Evolutionary conservation across 768 basidiomycete species (phyloP), one percentile per base, ranked within the genome.

Genomic region (Termitomyces sp.): DNA sequence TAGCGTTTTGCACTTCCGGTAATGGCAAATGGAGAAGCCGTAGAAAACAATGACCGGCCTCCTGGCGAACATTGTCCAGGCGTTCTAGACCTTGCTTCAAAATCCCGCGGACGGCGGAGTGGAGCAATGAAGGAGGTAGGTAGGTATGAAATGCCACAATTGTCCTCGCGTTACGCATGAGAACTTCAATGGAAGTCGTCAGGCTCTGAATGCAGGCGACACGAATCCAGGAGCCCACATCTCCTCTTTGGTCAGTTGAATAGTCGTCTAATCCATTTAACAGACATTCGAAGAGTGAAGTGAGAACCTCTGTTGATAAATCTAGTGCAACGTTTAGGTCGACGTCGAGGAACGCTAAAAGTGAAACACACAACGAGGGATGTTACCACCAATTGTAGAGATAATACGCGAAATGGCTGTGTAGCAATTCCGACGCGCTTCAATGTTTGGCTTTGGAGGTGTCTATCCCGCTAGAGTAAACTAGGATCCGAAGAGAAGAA

Each of bases 211-310:
- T 78, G 62, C 87, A 90, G 2, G 84, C 83, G 7, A 89, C 79
- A 58, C 96, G 89, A 50, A 94, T 80, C 93, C 94, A 97, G 2
- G 96, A 98, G 41, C 96, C 96, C 37, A 99, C 88, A 66, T 99
- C 97, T 4, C 96, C 96, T 60, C 96, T 85, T 66, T 97, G 90
- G 66, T 99, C 96, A 46, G 82, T 84, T 5, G 91, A 88, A 66
- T 98, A 99, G 72, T 99, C 95, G 19, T 82, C 77, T 51, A 99
- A 70, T 3, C 92, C 94, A n/a, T 65, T 67, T n/a, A 86, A 68
- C 37, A 91, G 65, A 19, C 80, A 77, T 52, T 78, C 72, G 49
- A 87, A 73, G 53, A 91, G 65, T 4, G 73, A 64, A 53, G 72
- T 68, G 49, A 85, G 72, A 37, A 73, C 59, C 37, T 70, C 70